phyloP scores from a whole-genome alignment of 805 yeast genomes.

The Candida piceae region DNA sequence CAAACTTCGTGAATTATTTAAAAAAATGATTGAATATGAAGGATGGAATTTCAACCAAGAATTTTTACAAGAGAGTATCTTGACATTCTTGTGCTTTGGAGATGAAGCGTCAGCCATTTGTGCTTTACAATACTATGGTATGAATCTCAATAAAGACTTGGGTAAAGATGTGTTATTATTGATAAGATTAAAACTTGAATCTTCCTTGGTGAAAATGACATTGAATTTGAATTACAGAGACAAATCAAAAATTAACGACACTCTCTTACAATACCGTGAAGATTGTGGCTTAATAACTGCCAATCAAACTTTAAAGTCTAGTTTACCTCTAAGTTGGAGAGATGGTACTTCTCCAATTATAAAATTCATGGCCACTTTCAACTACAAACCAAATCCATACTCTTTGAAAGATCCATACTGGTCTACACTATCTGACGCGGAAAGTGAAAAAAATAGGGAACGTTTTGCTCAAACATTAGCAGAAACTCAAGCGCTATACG shows the following conservation, averaged over 20 bases:
- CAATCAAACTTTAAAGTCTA: constrained; percentile 4
- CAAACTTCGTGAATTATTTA: constrained; percentile 14
- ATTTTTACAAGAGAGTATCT: constrained; percentile 13
- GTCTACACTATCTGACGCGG: constrained; percentile 8
- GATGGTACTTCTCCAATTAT: constrained; percentile 19
- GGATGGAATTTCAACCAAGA: constrained; percentile 15
- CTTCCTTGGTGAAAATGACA: constrained; percentile 20
- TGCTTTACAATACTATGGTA: constrained; percentile 22
- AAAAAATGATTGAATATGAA: constrained; percentile 10
- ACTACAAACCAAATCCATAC: constrained; percentile 19
- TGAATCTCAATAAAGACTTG: constrained; percentile 9
- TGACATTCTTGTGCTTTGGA: constrained; percentile 23
- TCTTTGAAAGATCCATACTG: constrained; percentile 13
- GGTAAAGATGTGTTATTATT: constrained; percentile 12
- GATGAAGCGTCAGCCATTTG: constrained; percentile 23
- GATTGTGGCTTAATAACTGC: constrained; percentile 19
- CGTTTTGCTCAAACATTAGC: constrained; percentile 8
- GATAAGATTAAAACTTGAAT: constrained; percentile 16
- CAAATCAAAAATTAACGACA: constrained; percentile 2
- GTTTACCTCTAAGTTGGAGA: constrained; percentile 14
- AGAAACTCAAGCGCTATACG: constrained; percentile 10
- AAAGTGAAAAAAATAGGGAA: constrained; percentile 2
- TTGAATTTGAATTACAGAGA: constrained; percentile 11
- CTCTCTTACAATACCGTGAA: constrained; percentile 9
- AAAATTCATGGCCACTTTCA: constrained; percentile 18